Conservation (phyloP, 225 moss, liverwort and hornwort genomes). For the Sphagnum tenellum region DNA sequence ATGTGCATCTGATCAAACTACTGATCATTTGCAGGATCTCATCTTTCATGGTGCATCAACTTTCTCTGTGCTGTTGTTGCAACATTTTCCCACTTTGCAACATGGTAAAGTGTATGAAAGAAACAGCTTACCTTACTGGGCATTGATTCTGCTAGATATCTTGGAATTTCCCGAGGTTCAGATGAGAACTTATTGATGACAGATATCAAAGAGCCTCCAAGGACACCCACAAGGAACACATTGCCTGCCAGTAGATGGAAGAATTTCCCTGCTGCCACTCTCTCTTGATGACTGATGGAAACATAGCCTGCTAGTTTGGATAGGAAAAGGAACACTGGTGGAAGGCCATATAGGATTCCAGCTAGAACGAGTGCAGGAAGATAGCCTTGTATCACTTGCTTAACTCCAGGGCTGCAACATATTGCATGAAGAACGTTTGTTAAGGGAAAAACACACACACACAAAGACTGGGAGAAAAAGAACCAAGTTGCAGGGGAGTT, state of each 20-base stretch:
- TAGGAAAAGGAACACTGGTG: slow-evolving; percentile 43
- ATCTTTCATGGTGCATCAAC: too few species aligned
- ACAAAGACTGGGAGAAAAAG: too few species aligned
- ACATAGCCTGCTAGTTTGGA: slow-evolving; percentile 61
- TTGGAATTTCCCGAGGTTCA: slow-evolving; percentile 45
- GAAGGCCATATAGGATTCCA: slow-evolving; percentile 60
- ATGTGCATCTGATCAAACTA: too few species aligned
- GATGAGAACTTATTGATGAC: slow-evolving; percentile 39
- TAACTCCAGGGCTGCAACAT: slow-evolving; percentile 55
- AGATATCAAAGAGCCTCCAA: slow-evolving; percentile 43
- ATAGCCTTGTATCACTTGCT: slow-evolving; percentile 79
- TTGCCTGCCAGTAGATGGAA: slow-evolving; percentile 81
- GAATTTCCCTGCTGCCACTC: slow-evolving; percentile 56
- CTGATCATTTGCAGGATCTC: too few species aligned
- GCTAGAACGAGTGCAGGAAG: slow-evolving; percentile 68
- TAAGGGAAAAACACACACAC: too few species aligned
- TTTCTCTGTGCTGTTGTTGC: too few species aligned
- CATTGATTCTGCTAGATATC: slow-evolving; percentile 47
- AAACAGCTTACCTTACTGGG: slow-evolving; percentile 37
- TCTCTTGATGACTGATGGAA: slow-evolving; percentile 73
- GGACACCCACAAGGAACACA: slow-evolving; percentile 78
- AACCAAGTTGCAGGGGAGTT: not conserved
- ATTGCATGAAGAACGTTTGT: too few species aligned
- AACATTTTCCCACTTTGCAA: too few species aligned
- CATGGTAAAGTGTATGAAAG: slow-evolving; percentile 9